phyloP scores from a whole-genome alignment of 345 rosid species.

The Physaria fendleri region DNA sequence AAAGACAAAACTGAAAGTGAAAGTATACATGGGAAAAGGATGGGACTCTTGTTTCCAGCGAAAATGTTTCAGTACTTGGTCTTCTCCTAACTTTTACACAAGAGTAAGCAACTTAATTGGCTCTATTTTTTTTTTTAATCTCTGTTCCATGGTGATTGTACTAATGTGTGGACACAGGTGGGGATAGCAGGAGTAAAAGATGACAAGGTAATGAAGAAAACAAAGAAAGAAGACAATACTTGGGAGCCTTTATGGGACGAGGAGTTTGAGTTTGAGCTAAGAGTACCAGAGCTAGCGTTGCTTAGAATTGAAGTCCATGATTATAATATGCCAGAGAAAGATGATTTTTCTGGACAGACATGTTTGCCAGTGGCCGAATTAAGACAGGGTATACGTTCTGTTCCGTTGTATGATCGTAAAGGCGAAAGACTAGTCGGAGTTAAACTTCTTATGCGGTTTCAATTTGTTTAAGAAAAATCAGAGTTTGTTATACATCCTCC shows the following conservation, averaged over 20 bases:
- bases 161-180: constrained; percentile 34
- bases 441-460: constrained; percentile 59
- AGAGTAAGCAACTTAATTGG: constrained; percentile 33
- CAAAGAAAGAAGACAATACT: constrained; percentile 46
- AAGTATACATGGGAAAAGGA: constrained; percentile 66
- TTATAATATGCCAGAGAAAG: constrained; percentile 61
- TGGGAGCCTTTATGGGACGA: constrained; percentile 72
- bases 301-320: constrained; percentile 62
- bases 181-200: constrained; percentile 66
- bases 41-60: constrained; percentile 51
- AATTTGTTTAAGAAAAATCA: constrained; percentile 32
- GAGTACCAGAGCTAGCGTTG: constrained; percentile 62
- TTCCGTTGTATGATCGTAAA: constrained; percentile 51
- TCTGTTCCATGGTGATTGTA: background rate
- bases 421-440: constrained; percentile 40
- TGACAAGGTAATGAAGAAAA: constrained; percentile 52
- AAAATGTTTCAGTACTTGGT: constrained; percentile 44
- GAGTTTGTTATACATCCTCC: background rate
- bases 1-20: constrained; percentile 51
- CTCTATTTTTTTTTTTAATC: background rate
- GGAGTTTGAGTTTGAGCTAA: constrained; percentile 54
- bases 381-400: constrained; percentile 51
- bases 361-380: constrained; percentile 61
- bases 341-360: constrained; percentile 67
- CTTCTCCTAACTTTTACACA: constrained; percentile 65